Percentiles rank a stretch among this genome's conserved stretches.
Evolutionary conservation across 75 land plant species (phyloP).

Genomic region (Gnetum montanum): DNA sequence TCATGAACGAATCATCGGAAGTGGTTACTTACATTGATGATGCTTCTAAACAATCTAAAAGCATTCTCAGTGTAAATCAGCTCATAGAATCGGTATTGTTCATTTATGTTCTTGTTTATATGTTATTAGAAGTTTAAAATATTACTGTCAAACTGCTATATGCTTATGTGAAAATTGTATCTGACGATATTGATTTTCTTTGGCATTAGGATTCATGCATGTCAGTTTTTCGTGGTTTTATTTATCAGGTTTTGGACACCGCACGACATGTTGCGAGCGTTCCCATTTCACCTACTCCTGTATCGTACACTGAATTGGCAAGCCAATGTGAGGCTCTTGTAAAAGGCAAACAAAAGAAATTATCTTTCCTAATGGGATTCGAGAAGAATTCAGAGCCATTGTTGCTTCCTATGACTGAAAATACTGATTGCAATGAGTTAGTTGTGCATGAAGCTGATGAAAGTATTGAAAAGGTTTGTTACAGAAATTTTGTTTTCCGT

Average conservation of each 20-base stretch:
- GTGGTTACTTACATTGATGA: constrained; percentile 17
- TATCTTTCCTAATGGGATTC: constrained; percentile 52
- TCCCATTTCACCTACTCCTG: constrained; percentile 42
- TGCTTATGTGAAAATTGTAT: too few species aligned
- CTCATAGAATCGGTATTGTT: constrained; percentile 76
- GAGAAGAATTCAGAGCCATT: constrained; percentile 36
- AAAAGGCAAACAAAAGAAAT: constrained; percentile 69
- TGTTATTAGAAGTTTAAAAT: too few species aligned
- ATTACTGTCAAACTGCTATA: too few species aligned
- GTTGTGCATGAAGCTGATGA: neutral
- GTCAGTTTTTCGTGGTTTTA: too few species aligned
- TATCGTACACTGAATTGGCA: constrained; percentile 83
- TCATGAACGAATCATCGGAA: constrained; percentile 11
- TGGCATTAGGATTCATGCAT: too few species aligned
- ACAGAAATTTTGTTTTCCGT: neutral
- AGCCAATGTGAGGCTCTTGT: constrained; percentile 82
- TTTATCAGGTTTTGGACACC: constrained; percentile 70
- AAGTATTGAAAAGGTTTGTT: constrained; percentile 9
- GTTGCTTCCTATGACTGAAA: constrained; percentile 6
- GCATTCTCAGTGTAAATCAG: constrained; percentile 70
- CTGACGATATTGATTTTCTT: too few species aligned
- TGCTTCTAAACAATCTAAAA: constrained; percentile 17
- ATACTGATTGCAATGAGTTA: neutral
- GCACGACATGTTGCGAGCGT: constrained; percentile 69
- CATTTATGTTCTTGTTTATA: too few species aligned